Percentiles rank a stretch among this genome's conserved stretches.
Evolutionary conservation across 805 yeast genomes (phyloP).

Genomic region (Tetrapisispora phaffii): DNA sequence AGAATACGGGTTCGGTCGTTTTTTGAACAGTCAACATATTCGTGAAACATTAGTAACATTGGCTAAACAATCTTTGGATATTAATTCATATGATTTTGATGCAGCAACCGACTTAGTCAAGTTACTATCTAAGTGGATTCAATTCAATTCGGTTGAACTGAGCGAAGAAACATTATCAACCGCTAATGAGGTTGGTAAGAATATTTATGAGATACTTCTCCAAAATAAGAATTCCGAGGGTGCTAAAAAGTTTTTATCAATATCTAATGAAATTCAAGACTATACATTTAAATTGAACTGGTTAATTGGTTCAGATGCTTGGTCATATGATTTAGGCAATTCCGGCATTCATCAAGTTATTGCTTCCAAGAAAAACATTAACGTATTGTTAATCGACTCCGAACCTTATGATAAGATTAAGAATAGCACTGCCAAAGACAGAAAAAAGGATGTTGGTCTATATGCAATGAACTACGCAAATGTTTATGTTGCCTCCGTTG

Average conservation of each 20-base stretch:
- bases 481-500: constrained; percentile 88
- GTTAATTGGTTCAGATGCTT: constrained; percentile 89
- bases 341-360: constrained; percentile 85
- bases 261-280: constrained; percentile 32
- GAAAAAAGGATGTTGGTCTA: constrained; percentile 76
- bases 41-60: constrained; percentile 36
- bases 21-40: constrained; percentile 46
- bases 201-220: constrained; percentile 32
- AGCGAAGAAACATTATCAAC: constrained; percentile 19
- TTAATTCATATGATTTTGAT: constrained; percentile 33
- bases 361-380: constrained; percentile 64
- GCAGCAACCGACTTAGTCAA: constrained; percentile 43
- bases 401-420: constrained; percentile 46
- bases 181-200: constrained; percentile 26
- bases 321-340: constrained; percentile 89
- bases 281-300: constrained; percentile 51
- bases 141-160: constrained; percentile 35
- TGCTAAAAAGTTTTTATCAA: constrained; percentile 36
- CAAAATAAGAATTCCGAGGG: constrained; percentile 32
- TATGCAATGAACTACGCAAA: constrained; percentile 91
- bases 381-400: constrained; percentile 78
- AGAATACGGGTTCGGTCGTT: constrained; percentile 80
- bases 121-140: constrained; percentile 60
- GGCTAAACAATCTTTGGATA: constrained; percentile 39
- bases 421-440: constrained; percentile 32